Evolutionary conservation across 2,329 filamentous ascomycete species (phyloP).

Genomic region (Pestalotiopsis sp.): DNA sequence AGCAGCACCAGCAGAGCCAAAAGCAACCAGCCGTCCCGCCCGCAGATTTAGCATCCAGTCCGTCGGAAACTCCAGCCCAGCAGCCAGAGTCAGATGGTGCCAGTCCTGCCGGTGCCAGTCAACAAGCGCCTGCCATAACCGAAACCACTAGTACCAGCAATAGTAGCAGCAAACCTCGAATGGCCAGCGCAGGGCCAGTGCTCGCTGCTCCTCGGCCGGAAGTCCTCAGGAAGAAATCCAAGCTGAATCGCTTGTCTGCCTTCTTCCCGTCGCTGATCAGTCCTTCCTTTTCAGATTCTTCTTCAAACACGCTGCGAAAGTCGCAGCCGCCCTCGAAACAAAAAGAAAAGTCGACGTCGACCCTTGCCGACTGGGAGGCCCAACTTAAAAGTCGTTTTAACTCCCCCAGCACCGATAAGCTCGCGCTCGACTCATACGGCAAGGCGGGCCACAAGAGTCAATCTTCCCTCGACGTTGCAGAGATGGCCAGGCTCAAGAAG

Average conservation of each 20-base stretch:
- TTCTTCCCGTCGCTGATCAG: conserved; percentile 33
- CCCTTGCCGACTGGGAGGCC: conserved; percentile 6
- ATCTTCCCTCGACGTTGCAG: conserved; percentile 15
- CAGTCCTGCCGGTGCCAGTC: neutral
- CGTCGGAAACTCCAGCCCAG: neutral
- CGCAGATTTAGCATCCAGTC: conserved; percentile 1
- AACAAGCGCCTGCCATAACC: conserved; percentile 4
- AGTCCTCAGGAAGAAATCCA: conserved; percentile 23
- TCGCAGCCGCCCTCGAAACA: conserved; percentile 21
- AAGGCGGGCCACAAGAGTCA: conserved; percentile 15
- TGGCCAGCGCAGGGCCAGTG: conserved; percentile 11
- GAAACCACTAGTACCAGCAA: neutral
- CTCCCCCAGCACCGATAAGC: neutral
- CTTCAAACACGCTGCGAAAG: conserved; percentile 23
- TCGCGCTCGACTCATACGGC: neutral
- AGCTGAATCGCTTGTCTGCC: conserved; percentile 27
- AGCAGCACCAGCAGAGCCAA: neutral
- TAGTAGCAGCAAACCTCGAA: neutral
- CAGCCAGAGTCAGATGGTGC: neutral
- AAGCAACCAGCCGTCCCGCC: neutral
- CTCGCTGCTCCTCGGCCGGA: conserved; percentile 15
- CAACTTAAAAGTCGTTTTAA: conserved; percentile 6
- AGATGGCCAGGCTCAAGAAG: conserved; percentile 7
- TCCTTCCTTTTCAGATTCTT: conserved; percentile 21
- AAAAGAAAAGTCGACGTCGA: conserved; percentile 5